Evolutionary conservation across 1,284 basidiomycete species (phyloP).

Genomic region (Apiotrichum porosum): DNA sequence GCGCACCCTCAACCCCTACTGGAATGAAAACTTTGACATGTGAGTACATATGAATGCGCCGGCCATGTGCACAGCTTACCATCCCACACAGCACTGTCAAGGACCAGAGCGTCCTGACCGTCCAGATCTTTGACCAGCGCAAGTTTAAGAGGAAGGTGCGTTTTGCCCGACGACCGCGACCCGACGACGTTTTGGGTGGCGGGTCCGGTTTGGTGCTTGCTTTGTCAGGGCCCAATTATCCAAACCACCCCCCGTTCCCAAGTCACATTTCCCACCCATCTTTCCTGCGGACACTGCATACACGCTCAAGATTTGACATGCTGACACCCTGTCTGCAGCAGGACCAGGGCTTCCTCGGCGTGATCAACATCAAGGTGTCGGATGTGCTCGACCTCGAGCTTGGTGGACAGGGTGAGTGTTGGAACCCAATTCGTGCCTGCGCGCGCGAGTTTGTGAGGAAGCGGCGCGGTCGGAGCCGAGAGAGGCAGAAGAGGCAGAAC

Average conservation of each 20-base stretch:
- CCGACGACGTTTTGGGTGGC: no score
- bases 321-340: conserved; percentile 6
- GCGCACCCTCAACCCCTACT: conserved; percentile 84
- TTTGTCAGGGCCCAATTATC: no score
- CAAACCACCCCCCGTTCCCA: no score
- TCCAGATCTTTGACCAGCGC: conserved; percentile 95
- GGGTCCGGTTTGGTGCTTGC: no score
- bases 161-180: background rate
- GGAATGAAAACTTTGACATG: conserved; percentile 92
- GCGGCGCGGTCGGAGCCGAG: background rate
- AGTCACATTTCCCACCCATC: no score
- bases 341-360: conserved; percentile 90
- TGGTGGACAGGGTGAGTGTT: conserved; percentile 87
- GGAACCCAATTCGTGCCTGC: no score
- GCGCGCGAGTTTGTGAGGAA: background rate
- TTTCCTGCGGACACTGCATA: no score
- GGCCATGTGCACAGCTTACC: no score
- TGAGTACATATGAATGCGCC: no score
- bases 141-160: conserved; percentile 79
- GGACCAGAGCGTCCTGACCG: conserved; percentile 83
- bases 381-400: conserved; percentile 85
- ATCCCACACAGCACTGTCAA: conserved; percentile 80
- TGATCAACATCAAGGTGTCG: conserved; percentile 84
- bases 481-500: background rate
- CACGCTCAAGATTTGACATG: no score